phyloP scores from a whole-genome alignment of 176 grass and related monocot genomes.

The Lolium perenne region DNA sequence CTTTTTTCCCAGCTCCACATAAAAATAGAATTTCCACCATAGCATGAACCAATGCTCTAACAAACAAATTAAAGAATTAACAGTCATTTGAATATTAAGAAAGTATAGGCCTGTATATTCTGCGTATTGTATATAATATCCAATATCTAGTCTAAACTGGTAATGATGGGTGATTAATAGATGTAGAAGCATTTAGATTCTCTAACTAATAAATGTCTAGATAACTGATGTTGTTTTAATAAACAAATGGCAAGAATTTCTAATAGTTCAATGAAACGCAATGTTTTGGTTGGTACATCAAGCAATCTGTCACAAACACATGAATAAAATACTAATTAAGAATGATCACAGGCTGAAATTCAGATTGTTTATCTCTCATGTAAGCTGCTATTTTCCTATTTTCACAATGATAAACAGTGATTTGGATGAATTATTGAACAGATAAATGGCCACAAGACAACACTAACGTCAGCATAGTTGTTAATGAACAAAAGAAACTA shows the following conservation, averaged over 20 bases:
- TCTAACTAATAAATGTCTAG: constrained; percentile 22
- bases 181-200: constrained; percentile 4
- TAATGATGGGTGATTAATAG: constrained; percentile 27
- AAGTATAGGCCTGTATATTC: constrained; percentile 15
- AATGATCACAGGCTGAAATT: constrained; percentile 17
- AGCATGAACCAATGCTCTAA: constrained; percentile 95
- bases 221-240: background rate
- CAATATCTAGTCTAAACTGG: constrained; percentile 11
- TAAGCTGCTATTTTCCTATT: constrained; percentile 12
- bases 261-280: background rate
- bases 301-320: background rate
- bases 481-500: constrained; percentile 55
- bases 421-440: background rate
- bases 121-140: background rate
- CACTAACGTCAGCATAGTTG: constrained; percentile 16
- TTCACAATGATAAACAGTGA: constrained; percentile 22
- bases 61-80: constrained; percentile 23
- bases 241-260: background rate
- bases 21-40: constrained; percentile 99
- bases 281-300: background rate
- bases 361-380: background rate
- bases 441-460: constrained; percentile 36
- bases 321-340: background rate
- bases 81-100: constrained; percentile 28
- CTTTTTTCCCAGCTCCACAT: constrained; percentile 75